Base-by-base conservation (phyloP, 768 basidiomycete species). In the Lactarius hatsudake region DNA sequence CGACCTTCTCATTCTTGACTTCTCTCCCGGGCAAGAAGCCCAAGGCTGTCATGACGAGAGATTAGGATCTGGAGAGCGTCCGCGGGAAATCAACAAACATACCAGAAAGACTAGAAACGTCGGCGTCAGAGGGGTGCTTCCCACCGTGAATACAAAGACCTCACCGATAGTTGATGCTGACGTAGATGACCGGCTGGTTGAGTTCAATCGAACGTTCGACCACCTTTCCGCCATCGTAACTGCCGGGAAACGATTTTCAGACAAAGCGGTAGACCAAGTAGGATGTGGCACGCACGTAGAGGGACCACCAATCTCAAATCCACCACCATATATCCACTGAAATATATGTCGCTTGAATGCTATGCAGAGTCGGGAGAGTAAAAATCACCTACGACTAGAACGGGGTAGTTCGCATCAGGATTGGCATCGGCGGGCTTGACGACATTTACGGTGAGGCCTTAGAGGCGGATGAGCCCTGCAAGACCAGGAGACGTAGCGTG, bases 21-120 rank as follows among this genome's bases (percentile, higher is more conserved):
- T 87, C 83, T 67, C 80, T 77, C 48, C 84, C 77, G 0, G 81
- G 79, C 43, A 86, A 66, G 73, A 86, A 87, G 2, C 85, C 84
- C 58, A 84, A 81, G 3, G 80, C 84, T 71, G 15, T 0, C 5
- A 42, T 23, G 5, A 42, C 17, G 10, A 9, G 36, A 12, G 20
- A 17, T 65, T 23, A 54, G 42, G n/a, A 32, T 18, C 15, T 43
- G 28, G n/a, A 2, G 18, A 20, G 7, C 12, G 17, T 15, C 23
- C n/a, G 9, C 1, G 15, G 9, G 53, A 12, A 4, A 32, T 10
- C 17, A 10, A 32, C n/a, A 8, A 18, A 36, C 51, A 59, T 62
- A 69, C 70, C 70, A 26, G 70, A 65, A 17, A 71, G 63, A 5
- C 70, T 71, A 48, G 17, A 28, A 48, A 8, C 26, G 42, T 32